These are phyloP conservation scores for Ilex asprella DNA, from an alignment of 257 asterid genomes.

Conservation along the genomic window DNA sequence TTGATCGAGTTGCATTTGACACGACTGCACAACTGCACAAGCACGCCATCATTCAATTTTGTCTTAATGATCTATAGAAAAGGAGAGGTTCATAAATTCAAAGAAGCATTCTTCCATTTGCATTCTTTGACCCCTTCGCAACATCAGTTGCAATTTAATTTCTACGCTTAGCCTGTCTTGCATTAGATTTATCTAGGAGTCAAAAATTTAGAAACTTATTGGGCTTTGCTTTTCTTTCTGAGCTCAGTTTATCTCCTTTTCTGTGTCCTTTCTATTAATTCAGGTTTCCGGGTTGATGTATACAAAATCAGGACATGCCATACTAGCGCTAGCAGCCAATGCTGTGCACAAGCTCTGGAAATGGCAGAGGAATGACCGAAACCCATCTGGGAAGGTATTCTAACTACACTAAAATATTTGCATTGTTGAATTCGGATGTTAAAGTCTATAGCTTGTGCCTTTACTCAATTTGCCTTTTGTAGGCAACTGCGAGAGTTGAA, in stretches of 20 bases:
- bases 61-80: too few relatives aligned
- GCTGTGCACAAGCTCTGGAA: constrained; percentile 67
- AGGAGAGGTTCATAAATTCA: too few relatives aligned
- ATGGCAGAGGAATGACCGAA: constrained; percentile 50
- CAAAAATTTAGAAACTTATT: too few relatives aligned
- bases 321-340: constrained; percentile 52
- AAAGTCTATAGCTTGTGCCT: constrained; percentile 2
- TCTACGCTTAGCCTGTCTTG: too few relatives aligned
- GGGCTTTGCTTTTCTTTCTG: too few relatives aligned
- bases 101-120: too few relatives aligned
- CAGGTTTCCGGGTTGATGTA: constrained; percentile 51
- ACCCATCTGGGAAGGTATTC: constrained; percentile 43
- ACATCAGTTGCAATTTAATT: too few relatives aligned
- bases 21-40: too few relatives aligned
- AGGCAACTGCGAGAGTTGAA: constrained; percentile 47
- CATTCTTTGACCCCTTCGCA: too few relatives aligned
- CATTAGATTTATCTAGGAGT: too few relatives aligned
- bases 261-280: background rate
- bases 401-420: background rate
- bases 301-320: constrained; percentile 49
- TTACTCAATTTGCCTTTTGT: constrained; percentile 6
- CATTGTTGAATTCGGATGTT: background rate
- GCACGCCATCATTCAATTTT: too few relatives aligned
- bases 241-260: background rate
- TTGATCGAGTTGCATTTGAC: too few relatives aligned